Evolutionary conservation across 805 yeast species (phyloP).

Genomic region (Ogataea angusta): DNA sequence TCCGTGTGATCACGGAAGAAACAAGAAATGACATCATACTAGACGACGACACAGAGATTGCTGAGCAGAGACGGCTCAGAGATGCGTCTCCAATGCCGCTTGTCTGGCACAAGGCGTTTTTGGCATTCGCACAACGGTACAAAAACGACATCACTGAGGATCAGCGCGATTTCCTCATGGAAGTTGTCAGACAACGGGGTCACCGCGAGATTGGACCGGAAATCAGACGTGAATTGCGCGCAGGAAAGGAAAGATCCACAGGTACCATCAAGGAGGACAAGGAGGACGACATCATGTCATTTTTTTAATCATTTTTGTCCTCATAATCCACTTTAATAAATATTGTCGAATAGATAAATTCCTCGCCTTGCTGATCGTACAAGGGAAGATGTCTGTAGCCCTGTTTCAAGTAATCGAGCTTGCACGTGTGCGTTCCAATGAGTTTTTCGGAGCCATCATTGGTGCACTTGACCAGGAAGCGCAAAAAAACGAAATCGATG

Average conservation of each 20-base stretch:
- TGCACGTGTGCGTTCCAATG: conserved; percentile 59
- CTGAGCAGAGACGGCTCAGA: conserved; percentile 30
- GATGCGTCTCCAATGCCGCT: conserved; percentile 72
- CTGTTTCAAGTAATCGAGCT: conserved; percentile 58
- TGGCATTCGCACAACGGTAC: conserved; percentile 92
- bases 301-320: conserved; percentile 16
- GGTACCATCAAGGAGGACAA: conserved; percentile 15
- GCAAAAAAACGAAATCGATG: conserved; percentile 52
- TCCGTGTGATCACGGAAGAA: conserved; percentile 58
- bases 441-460: conserved; percentile 24
- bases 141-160: conserved; percentile 98
- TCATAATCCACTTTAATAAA: conserved; percentile 36
- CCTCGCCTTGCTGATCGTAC: conserved; percentile 78
- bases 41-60: conserved; percentile 26
- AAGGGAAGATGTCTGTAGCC: conserved; percentile 86
- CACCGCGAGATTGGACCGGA: conserved; percentile 91
- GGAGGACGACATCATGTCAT: conserved; percentile 33
- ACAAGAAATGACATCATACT: conserved; percentile 22
- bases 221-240: conserved; percentile 86
- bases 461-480: conserved; percentile 44
- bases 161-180: conserved; percentile 90
- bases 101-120: conserved; percentile 95
- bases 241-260: conserved; percentile 65
- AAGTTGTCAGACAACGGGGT: conserved; percentile 84
- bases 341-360: conserved; percentile 49